A percentile compares a stretch with the other conserved stretches of the same genome.
phyloP scores from a whole-genome alignment of 352 stramenopile species.

The Phytophthora pistaciae region DNA sequence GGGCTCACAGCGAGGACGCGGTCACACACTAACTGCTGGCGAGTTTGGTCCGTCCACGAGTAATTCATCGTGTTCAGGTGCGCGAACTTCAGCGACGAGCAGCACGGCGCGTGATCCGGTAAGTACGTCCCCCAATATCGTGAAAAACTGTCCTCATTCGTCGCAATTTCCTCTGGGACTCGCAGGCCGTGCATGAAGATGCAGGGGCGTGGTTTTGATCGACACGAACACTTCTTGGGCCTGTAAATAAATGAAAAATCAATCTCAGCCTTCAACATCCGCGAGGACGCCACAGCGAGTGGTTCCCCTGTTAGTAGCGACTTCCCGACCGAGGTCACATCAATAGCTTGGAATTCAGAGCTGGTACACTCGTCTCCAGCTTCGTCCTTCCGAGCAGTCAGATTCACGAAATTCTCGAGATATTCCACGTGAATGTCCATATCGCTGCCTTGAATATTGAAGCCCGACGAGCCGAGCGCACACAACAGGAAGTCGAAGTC shows the following conservation, averaged over 20 bases:
- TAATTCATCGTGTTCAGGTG: conserved; percentile 31
- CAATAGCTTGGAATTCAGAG: conserved; percentile 1
- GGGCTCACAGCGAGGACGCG: conserved; percentile 12
- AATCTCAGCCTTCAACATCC: conserved; percentile 3
- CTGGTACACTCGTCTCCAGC: neutral
- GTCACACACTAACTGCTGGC: conserved; percentile 35
- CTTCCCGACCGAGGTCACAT: neutral
- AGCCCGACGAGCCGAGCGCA: conserved; percentile 20
- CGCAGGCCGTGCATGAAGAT: conserved; percentile 35
- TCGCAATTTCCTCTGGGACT: conserved; percentile 2
- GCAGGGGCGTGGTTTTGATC: conserved; percentile 20
- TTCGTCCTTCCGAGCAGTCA: neutral
- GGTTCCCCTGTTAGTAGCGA: neutral
- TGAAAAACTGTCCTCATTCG: conserved; percentile 4
- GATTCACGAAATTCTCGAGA: conserved; percentile 4
- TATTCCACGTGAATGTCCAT: conserved; percentile 15
- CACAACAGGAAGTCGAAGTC: conserved; percentile 10
- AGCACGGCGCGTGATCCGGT: conserved; percentile 34
- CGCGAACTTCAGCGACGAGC: conserved; percentile 28
- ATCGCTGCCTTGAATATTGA: conserved; percentile 13
- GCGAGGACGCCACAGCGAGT: neutral
- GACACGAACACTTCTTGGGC: conserved; percentile 18
- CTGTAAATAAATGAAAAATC: conserved; percentile 8
- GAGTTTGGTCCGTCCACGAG: conserved; percentile 26
- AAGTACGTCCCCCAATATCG: conserved; percentile 29